Base-by-base conservation (phyloP, 164 flowering plant genomes). In the Tetracentron sinense region DNA sequence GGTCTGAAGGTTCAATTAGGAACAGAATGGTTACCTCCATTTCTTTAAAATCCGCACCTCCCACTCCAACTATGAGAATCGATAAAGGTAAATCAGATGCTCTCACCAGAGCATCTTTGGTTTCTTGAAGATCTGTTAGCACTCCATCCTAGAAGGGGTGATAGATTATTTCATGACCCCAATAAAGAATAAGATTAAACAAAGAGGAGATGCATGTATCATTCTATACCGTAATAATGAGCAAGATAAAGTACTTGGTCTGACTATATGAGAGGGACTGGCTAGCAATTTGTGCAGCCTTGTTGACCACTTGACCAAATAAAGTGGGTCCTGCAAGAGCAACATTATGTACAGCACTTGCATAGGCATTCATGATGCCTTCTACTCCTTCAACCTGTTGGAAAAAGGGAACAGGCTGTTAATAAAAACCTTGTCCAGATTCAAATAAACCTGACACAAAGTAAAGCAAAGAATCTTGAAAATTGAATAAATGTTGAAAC, bases 61-160 rank as follows among this genome's bases (percentile, higher is more conserved):
- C 98, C 17, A 94, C 98, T 68, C 98, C 98, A 72, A 94, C 92
- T 38, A 94, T 81, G 17, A 90, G 92, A 72, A 94, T 78, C 20
- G 97, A 91, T 20, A 94, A 74, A 1, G 98, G 98, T 46, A 94
- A 79, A 72, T 90, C 96, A 59, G 98, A 94, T 61, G 98, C 97
- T 72, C 71, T 85, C 46, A 94, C 97, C 76, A 94, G 52, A 61
- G 98, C 87, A 75, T 94, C 78, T 59, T 61, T 83, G 4, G 97
- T 89, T 77, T 90, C 97, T 63, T 81, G 86, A 27, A 87, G 75
- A 74, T 90, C 97, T 8, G 97, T 78, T 16, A 91, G 65, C 11
- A 94, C 93, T 62, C 98, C 98, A 78, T 94, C 98, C 97, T 94
- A 56, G 27, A 72, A 69, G 61, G 57, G 7, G 22, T 26, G 46